A percentile compares a stretch with the other conserved stretches of the same genome.
phyloP scores from a whole-genome alignment of 1,284 basidiomycete genomes.

The Crocinoboletus sp. region DNA sequence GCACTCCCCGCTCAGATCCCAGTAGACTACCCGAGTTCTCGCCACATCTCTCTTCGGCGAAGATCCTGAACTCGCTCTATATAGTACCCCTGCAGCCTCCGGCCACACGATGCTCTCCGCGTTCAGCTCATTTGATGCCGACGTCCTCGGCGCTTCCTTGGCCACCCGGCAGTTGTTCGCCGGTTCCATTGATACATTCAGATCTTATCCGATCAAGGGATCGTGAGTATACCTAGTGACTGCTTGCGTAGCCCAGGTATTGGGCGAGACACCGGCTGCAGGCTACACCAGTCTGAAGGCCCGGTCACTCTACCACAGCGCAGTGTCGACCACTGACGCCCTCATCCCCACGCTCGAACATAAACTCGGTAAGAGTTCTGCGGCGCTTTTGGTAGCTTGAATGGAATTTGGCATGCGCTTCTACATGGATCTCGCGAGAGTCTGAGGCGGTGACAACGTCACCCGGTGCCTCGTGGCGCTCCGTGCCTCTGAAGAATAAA shows the following conservation, averaged over 20 bases:
- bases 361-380: too few species aligned
- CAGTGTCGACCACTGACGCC: too few species aligned
- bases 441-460: too few species aligned
- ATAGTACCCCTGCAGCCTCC: slow-evolving; percentile 6
- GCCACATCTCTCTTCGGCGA: background rate
- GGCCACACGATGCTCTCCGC: background rate
- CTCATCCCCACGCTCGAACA: too few species aligned
- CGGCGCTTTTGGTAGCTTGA: too few species aligned
- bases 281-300: background rate
- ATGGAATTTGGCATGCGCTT: too few species aligned
- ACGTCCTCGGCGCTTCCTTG: slow-evolving; percentile 14
- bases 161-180: background rate
- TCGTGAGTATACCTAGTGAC: background rate
- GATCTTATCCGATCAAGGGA: slow-evolving; percentile 13
- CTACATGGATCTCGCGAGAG: too few species aligned
- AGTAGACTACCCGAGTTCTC: background rate
- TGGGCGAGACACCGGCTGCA: background rate
- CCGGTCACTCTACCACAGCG: too few species aligned
- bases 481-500: too few species aligned
- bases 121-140: slow-evolving; percentile 15
- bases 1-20: background rate
- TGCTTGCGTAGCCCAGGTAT: background rate
- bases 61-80: slow-evolving; percentile 1
- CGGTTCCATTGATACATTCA: background rate
- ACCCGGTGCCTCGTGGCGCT: too few species aligned